Evolutionary conservation across 495 filamentous ascomycete species (phyloP).

Genomic region (Penicillium bialowiezense): DNA sequence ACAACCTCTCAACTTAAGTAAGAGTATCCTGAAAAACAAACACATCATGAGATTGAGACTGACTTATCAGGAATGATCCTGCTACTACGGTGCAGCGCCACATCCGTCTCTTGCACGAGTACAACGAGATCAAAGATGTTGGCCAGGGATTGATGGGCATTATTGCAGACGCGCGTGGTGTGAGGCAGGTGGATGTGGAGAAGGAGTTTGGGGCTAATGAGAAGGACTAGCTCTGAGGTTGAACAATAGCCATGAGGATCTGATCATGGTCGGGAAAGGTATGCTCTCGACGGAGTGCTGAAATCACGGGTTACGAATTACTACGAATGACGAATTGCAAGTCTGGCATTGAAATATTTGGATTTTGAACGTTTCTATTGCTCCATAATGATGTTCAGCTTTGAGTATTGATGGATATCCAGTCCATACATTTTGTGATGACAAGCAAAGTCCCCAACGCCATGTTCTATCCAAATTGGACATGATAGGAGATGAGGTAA

Average conservation of each 20-base stretch:
- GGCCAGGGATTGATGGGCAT: constrained; percentile 71
- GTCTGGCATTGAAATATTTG: no score
- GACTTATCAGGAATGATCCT: constrained; percentile 24
- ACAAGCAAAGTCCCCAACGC: no score
- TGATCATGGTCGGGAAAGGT: not conserved
- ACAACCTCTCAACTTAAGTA: constrained; percentile 37
- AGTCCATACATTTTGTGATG: no score
- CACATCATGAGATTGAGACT: not conserved
- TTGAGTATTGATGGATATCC: not conserved
- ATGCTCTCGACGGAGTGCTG: no score
- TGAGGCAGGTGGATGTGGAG: constrained; percentile 61
- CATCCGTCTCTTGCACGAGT: constrained; percentile 66
- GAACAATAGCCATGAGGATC: not conserved
- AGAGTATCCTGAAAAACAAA: constrained; percentile 3
- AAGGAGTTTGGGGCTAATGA: constrained; percentile 50
- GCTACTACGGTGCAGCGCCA: constrained; percentile 57
- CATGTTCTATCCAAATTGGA: no score
- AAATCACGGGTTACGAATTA: no score
- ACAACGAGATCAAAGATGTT: constrained; percentile 77
- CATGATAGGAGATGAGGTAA: no score
- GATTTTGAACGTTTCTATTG: no score
- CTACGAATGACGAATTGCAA: no score
- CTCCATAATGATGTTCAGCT: no score
- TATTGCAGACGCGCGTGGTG: constrained; percentile 67
- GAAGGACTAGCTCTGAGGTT: constrained; percentile 24